Base-by-base conservation (phyloP, 192 early-diverging fungal species). In the Coemansia umbellata region DNA sequence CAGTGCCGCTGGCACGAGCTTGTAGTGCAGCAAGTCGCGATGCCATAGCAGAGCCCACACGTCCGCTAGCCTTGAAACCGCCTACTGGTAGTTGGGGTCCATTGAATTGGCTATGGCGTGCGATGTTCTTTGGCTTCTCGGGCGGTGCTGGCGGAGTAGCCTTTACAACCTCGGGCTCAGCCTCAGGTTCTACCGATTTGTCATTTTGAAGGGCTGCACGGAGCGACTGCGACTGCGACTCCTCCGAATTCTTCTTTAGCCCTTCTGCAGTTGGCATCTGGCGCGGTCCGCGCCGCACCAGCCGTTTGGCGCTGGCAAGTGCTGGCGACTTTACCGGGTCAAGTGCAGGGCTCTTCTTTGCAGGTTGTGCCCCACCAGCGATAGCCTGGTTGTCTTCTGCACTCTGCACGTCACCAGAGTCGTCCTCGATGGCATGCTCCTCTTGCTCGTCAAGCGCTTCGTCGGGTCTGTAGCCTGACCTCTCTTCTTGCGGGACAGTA, bases 261-360 rank as follows among this genome's bases (percentile, higher is more conserved):
- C 50, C 73, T 36, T 76, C 73, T 22, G 67, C 39, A 1, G 73
- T 69, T 22, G 73, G 73, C 73, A 69, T 69, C 47, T 76, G 66
- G 18, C 73, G 66, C 11, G 66, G 66, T 3, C 58, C 73, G 8
- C 73, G 61, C 9, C 73, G 66, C 42, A 76, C 62, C 36, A 76
- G 54, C 6, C 67, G 60, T 51, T 66, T 69, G 31, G 60, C 73
- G n/a, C 51, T 53, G 2, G 66, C 11, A 30, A 76, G 54, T 7
- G 73, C 55, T 0, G 73, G 73, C 27, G 74, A 52, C 21, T 69
- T 69, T 8, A 69, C 47, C 0, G 74, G 74, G n/a, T 69, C 74
- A 1, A 61, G 58, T 3, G 44, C 36, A 21, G 65, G 39, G 13
- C 37, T 23, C n/a, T 32, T 43, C 37, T 30, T 50, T 3, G 52